Evolutionary conservation across 2,329 filamentous ascomycete genomes (phyloP), one percentile per base, ranked within the genome.

Genomic region (Pseudogymnoascus sp.): DNA sequence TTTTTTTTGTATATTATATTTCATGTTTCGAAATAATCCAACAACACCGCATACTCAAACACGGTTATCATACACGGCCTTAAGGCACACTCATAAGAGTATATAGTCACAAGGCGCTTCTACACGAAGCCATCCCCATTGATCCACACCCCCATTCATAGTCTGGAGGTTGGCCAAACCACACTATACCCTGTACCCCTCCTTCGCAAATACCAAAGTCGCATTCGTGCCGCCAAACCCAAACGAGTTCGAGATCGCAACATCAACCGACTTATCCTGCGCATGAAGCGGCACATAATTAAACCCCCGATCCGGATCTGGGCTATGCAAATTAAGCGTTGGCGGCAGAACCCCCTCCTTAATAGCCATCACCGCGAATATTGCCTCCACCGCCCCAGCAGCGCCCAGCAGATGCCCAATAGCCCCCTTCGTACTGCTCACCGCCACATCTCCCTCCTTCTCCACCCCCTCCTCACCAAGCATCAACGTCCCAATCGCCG

Each of bases 151-250:
- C 9, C 43, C n/a, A 1, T 4, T 4, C 43, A 14, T 7, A 2
- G 43, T 6, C 8, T 8, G 25, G 25, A 30, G n/a, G 8, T 15
- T 50, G 14, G 25, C 25, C 25, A 33, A 6, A 33, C 25, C 25
- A 53, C 2, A 18, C 20, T 11, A 53, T 18, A 12, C 6, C 28
- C n/a, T 53, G 47, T 58, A 58, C 1, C 57, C 57, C 33, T 58
- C 57, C 33, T 71, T 72, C 20, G 70, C 69, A 61, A 97, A 93
- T 59, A 91, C 91, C 37, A 99, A 77, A 60, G 86, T 91, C 41
- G 93, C 92, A 76, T 99, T 99, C 1, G 93, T 97, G 14, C 94
- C 94, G 9, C 94, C 94, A 76, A 99, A 99, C 0, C 94, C 94
- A 75, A 99, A 99, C 72, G 93, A 97, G 70, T 99, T 99, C 3